Evolutionary conservation across 2,329 filamentous ascomycete genomes (phyloP).

Genomic region (Bisporella sp.): DNA sequence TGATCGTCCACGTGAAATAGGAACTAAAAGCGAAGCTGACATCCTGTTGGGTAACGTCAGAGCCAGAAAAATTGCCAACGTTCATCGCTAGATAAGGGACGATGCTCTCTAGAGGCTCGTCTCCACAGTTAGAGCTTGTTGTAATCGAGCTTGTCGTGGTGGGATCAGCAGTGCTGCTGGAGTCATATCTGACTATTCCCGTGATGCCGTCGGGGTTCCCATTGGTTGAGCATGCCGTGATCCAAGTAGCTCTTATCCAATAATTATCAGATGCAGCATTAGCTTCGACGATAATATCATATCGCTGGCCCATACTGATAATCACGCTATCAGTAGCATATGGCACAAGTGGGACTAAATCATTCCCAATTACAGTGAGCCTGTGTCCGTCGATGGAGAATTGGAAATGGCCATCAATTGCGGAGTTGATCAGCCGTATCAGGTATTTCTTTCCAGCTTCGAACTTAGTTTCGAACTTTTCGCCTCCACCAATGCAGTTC

Average conservation of each 20-base stretch:
- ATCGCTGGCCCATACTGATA: slow-evolving; percentile 49
- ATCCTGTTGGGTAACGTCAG: slow-evolving; percentile 9
- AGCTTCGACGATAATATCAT: slow-evolving; percentile 39
- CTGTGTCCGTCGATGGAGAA: slow-evolving; percentile 50
- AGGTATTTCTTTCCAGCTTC: slow-evolving; percentile 33
- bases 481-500: slow-evolving; percentile 21
- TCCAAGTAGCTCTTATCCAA: slow-evolving; percentile 42
- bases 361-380: slow-evolving; percentile 50
- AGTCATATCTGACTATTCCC: slow-evolving; percentile 34
- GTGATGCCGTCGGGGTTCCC: slow-evolving; percentile 40
- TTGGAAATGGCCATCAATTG: slow-evolving; percentile 35
- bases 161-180: slow-evolving; percentile 26
- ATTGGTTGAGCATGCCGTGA: slow-evolving; percentile 51
- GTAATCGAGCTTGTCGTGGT: slow-evolving; percentile 17
- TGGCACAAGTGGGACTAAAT: slow-evolving; percentile 51
- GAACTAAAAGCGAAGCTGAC: slow-evolving; percentile 14
- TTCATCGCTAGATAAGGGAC: slow-evolving; percentile 22
- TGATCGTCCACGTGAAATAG: slow-evolving; percentile 42
- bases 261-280: slow-evolving; percentile 49
- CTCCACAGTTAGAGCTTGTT: slow-evolving; percentile 19
- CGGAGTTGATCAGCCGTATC: slow-evolving; percentile 38
- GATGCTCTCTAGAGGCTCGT: slow-evolving; percentile 22
- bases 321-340: slow-evolving; percentile 43
- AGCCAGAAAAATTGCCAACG: slow-evolving; percentile 8
- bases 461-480: slow-evolving; percentile 24